These are phyloP conservation scores for Mycena citricolor DNA, from an alignment of 1,284 basidiomycete genomes.

Conservation along the genomic window DNA sequence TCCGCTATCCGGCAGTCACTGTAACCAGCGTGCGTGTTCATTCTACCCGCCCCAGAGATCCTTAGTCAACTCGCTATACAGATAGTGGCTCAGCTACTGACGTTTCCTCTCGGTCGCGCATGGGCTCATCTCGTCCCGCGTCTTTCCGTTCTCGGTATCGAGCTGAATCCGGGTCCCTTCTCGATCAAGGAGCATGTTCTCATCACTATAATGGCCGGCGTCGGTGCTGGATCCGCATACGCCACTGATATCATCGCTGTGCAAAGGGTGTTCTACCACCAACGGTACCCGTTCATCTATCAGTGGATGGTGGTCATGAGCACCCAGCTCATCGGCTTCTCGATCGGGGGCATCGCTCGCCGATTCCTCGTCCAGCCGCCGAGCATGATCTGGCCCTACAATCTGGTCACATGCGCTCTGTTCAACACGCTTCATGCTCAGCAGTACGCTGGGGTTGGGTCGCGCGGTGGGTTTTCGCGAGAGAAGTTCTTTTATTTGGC, in stretches of 20 bases:
- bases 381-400: conserved; percentile 80
- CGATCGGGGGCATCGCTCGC: conserved; percentile 63
- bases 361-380: conserved; percentile 73
- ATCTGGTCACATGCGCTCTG: conserved; percentile 69
- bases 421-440: conserved; percentile 62
- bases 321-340: conserved; percentile 73
- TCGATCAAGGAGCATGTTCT: conserved; percentile 59
- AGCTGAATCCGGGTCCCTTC: conserved; percentile 57
- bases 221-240: conserved; percentile 45
- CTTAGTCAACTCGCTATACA: conserved; percentile 9
- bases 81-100: conserved; percentile 37
- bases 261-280: conserved; percentile 56
- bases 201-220: conserved; percentile 37
- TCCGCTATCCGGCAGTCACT: conserved; percentile 48
- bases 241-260: conserved; percentile 59
- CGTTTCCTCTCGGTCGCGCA: conserved; percentile 42
- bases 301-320: conserved; percentile 67
- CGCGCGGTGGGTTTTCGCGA: conserved; percentile 53
- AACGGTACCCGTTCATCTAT: conserved; percentile 50
- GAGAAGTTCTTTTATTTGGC: conserved; percentile 63
- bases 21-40: conserved; percentile 36
- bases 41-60: too few species aligned
- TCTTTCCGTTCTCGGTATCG: conserved; percentile 36
- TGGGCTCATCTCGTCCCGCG: conserved; percentile 41
- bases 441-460: conserved; percentile 48